A percentile compares a stretch with the other conserved stretches of the same genome.
These are phyloP conservation scores for Paspalum notatum DNA, from an alignment of 176 grass and related monocot genomes.

Conservation along the genomic window DNA sequence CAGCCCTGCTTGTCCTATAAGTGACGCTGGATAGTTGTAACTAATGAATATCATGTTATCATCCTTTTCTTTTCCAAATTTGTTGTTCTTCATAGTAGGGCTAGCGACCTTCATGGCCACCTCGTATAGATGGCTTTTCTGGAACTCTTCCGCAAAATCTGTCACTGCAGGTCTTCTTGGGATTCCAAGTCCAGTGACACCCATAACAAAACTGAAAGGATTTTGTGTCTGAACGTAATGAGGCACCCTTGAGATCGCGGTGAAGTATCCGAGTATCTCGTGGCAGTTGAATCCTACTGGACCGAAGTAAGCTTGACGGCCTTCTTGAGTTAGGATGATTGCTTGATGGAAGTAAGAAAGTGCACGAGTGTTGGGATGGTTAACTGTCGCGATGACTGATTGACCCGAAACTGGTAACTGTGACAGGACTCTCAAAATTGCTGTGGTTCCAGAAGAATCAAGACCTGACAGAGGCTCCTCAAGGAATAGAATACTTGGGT, in stretches of 20 bases:
- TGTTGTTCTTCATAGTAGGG: not conserved
- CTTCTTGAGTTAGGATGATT: constrained; percentile 37
- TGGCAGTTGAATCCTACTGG: constrained; percentile 41
- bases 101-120: not conserved
- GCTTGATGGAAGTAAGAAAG: constrained; percentile 44
- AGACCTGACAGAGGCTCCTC: constrained; percentile 39
- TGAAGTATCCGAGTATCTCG: constrained; percentile 46
- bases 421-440: constrained; percentile 19
- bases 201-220: constrained; percentile 33
- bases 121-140: constrained; percentile 29
- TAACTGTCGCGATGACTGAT: constrained; percentile 26
- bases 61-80: not conserved
- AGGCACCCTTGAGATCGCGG: constrained; percentile 19
- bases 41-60: not conserved
- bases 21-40: constrained; percentile 23
- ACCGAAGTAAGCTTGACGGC: constrained; percentile 29
- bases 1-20: constrained; percentile 3
- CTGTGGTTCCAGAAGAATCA: constrained; percentile 38
- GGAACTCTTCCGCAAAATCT: constrained; percentile 26
- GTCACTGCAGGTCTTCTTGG: constrained; percentile 11
- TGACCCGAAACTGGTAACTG: not conserved
- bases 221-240: constrained; percentile 33
- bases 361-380: constrained; percentile 26
- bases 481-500: constrained; percentile 42
- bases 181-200: constrained; percentile 26